Conservation (phyloP, 768 basidiomycete species). For the Tulasnella sp. region DNA sequence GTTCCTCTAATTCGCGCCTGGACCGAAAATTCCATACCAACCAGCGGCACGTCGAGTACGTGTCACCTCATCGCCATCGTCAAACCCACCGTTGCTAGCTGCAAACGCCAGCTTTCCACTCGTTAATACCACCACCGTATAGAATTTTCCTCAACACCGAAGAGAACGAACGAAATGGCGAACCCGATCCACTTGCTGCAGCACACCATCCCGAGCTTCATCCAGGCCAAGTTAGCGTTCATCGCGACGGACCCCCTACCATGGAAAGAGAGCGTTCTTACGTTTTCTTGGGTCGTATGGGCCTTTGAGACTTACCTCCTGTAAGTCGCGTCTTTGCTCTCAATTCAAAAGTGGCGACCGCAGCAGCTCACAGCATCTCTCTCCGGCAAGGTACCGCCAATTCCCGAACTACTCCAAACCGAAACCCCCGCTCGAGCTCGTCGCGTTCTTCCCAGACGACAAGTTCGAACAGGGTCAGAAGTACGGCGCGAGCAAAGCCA, state of each 20-base stretch:
- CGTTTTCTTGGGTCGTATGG: conserved; percentile 64
- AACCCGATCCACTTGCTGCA: background rate
- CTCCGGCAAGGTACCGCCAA: conserved; percentile 49
- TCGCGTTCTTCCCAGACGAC: conserved; percentile 50
- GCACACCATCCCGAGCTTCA: conserved; percentile 32
- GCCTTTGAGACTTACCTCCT: conserved; percentile 78
- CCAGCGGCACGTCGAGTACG: background rate
- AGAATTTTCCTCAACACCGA: background rate
- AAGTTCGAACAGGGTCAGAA: conserved; percentile 82
- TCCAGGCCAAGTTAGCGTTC: conserved; percentile 57
- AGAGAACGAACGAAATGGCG: background rate
- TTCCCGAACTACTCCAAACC: conserved; percentile 73
- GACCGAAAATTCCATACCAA: background rate
- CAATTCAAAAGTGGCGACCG: background rate
- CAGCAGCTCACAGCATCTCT: background rate
- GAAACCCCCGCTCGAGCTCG: conserved; percentile 58
- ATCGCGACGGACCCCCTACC: conserved; percentile 60
- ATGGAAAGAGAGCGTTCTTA: conserved; percentile 75
- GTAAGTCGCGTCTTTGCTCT: conserved; percentile 34
- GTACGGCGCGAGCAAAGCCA: conserved; percentile 86
- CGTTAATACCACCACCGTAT: background rate
- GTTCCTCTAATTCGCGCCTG: background rate
- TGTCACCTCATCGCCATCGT: background rate
- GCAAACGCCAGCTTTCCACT: background rate
- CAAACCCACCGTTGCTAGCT: background rate